These are phyloP conservation scores for Cyberlindnera euphorbiae DNA, from an alignment of 805 yeast genomes.

Conservation along the genomic window DNA sequence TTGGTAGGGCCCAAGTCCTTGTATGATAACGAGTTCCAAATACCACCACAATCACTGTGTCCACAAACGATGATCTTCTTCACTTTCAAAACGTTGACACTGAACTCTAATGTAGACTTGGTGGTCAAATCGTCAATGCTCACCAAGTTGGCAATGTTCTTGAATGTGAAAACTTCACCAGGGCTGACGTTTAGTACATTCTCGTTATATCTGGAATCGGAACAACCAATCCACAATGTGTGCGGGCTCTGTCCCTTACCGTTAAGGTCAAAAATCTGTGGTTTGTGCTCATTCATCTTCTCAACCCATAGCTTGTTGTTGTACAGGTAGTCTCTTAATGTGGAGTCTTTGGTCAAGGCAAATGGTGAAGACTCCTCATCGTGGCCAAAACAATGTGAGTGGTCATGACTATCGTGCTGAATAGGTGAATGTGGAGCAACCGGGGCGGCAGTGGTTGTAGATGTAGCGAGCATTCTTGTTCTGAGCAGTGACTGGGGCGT, in stretches of 20 bases:
- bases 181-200: slow-evolving; percentile 71
- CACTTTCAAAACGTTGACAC: slow-evolving; percentile 79
- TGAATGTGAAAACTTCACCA: slow-evolving; percentile 85
- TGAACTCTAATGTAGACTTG: slow-evolving; percentile 80
- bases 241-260: slow-evolving; percentile 89
- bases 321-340: slow-evolving; percentile 42
- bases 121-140: slow-evolving; percentile 64
- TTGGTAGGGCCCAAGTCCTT: slow-evolving; percentile 59
- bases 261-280: slow-evolving; percentile 34
- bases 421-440: neutral
- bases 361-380: slow-evolving; percentile 20
- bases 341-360: slow-evolving; percentile 41
- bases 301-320: slow-evolving; percentile 46
- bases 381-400: slow-evolving; percentile 9
- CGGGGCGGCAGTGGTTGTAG: slow-evolving; percentile 2
- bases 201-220: slow-evolving; percentile 89
- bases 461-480: slow-evolving; percentile 10
- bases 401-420: slow-evolving; percentile 2
- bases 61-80: slow-evolving; percentile 83
- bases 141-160: slow-evolving; percentile 82
- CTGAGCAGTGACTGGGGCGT: neutral
- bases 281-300: slow-evolving; percentile 25
- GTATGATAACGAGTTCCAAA: slow-evolving; percentile 69
- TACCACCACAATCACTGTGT: slow-evolving; percentile 94
- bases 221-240: slow-evolving; percentile 91